Conservation (phyloP, 305 asterid species). For the Withania somnifera region DNA sequence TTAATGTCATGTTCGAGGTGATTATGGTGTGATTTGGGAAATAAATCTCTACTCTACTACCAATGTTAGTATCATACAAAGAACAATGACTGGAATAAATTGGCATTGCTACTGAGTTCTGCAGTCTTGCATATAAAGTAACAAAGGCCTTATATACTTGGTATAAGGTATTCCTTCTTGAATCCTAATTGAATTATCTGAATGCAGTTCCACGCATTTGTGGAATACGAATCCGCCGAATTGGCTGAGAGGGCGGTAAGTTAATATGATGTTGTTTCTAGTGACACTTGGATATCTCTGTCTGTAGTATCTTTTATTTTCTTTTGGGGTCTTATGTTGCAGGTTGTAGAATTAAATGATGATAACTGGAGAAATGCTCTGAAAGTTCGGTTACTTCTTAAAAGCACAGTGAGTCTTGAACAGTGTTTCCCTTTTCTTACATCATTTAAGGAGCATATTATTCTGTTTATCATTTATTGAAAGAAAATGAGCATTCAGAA, state of each 20-base stretch:
- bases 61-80: background rate
- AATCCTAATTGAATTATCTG: background rate
- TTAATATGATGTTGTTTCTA: background rate
- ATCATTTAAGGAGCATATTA: background rate
- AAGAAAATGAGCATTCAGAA: background rate
- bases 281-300: background rate
- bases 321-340: conserved; percentile 7
- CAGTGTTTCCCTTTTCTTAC: background rate
- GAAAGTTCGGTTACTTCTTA: conserved; percentile 53
- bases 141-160: background rate
- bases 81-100: background rate
- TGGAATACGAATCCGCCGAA: conserved; percentile 77
- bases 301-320: background rate
- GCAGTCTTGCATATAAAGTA: background rate
- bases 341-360: conserved; percentile 61
- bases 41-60: background rate
- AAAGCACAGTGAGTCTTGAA: conserved; percentile 39
- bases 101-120: background rate
- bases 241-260: conserved; percentile 77
- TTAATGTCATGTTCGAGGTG: background rate
- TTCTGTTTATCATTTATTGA: background rate
- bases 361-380: conserved; percentile 84
- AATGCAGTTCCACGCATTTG: conserved; percentile 79
- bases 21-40: background rate
- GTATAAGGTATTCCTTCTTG: background rate